These are phyloP conservation scores for Blastobotrys arbuscula DNA, from an alignment of 1,139 yeast species.

Conservation along the genomic window DNA sequence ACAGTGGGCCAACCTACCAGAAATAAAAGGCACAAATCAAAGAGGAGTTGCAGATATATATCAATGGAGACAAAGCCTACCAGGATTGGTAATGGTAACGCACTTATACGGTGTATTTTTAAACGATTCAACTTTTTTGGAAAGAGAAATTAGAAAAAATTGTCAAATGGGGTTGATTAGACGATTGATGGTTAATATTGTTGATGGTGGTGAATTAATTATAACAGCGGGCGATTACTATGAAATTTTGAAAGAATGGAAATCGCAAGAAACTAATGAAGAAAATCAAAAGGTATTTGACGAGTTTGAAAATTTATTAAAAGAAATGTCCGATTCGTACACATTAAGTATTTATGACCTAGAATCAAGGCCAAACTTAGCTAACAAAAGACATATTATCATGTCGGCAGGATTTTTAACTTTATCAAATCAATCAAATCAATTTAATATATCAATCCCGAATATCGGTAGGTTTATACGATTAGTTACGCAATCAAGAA, in stretches of 20 bases:
- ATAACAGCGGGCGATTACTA: slow-evolving; percentile 34
- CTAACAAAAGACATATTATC: slow-evolving; percentile 27
- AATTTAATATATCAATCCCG: slow-evolving; percentile 53
- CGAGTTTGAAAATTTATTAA: slow-evolving; percentile 28
- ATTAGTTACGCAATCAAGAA: slow-evolving; percentile 43
- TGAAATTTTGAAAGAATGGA: slow-evolving; percentile 19
- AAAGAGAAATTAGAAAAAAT: slow-evolving; percentile 34
- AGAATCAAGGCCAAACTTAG: slow-evolving; percentile 16
- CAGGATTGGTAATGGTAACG: slow-evolving; percentile 36
- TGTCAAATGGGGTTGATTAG: slow-evolving; percentile 31
- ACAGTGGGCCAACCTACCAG: slow-evolving; percentile 32
- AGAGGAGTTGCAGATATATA: slow-evolving; percentile 24
- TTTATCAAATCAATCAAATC: slow-evolving; percentile 44
- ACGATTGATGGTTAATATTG: slow-evolving; percentile 34
- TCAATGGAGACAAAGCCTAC: slow-evolving; percentile 30
- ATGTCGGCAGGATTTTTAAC: slow-evolving; percentile 53
- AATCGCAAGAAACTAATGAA: background rate
- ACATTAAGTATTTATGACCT: slow-evolving; percentile 38
- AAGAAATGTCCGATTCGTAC: slow-evolving; percentile 25
- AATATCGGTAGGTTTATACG: slow-evolving; percentile 54
- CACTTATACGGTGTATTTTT: slow-evolving; percentile 42
- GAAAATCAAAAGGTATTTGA: slow-evolving; percentile 9
- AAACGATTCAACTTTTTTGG: slow-evolving; percentile 41
- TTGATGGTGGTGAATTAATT: slow-evolving; percentile 37
- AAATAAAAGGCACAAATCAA: slow-evolving; percentile 25